phyloP scores from a whole-genome alignment of 306 rosid species.

The Canavalia ensiformis region DNA sequence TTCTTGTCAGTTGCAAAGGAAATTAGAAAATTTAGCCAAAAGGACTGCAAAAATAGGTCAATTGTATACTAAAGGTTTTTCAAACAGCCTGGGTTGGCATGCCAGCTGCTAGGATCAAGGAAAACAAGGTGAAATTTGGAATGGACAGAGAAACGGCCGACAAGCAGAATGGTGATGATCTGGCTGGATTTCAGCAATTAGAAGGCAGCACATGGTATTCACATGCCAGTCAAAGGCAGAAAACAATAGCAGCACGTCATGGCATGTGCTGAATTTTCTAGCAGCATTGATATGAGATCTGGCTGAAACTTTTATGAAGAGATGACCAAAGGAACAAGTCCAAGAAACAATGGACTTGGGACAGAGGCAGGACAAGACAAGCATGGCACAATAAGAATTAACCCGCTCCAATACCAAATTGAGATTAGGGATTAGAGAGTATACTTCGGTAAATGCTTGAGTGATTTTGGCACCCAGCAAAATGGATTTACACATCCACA shows the following conservation, averaged over 20 bases:
- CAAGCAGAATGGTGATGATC: neutral
- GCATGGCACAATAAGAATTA: neutral
- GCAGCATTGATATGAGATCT: too few species aligned
- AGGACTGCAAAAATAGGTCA: too few species aligned
- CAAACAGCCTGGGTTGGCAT: too few species aligned
- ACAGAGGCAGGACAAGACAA: neutral
- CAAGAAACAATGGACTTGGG: neutral
- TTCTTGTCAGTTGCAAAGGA: too few species aligned
- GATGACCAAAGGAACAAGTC: neutral
- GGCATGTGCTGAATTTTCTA: too few species aligned
- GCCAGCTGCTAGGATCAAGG: too few species aligned
- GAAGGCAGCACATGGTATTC: neutral
- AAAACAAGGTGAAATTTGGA: neutral
- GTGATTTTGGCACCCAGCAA: neutral
- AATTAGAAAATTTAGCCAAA: too few species aligned
- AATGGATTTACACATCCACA: neutral
- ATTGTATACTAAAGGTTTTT: too few species aligned
- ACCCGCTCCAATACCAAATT: neutral
- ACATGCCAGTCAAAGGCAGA: neutral
- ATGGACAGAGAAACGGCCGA: neutral
- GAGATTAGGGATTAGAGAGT: neutral
- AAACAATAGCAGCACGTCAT: neutral
- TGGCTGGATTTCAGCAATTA: neutral
- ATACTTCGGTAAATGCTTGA: neutral
- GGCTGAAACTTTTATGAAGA: too few species aligned